Base-by-base conservation (phyloP, 106 monocot genomes). In the Platanthera guangdongensis region DNA sequence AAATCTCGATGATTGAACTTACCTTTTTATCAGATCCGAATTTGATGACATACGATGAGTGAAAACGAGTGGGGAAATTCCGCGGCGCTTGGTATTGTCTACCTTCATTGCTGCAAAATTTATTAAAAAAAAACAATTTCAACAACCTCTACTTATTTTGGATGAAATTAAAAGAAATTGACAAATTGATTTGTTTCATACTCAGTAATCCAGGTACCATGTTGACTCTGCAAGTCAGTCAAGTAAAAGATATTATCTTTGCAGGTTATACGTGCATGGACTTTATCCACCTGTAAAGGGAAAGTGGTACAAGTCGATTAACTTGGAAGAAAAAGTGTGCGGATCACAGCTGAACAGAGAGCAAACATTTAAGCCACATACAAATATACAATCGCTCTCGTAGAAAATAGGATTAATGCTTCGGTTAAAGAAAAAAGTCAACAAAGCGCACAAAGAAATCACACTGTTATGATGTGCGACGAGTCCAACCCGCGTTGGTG, bases 181-280 rank as follows among this genome's bases (percentile, higher is more conserved):
- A 71, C 39, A 22, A 22, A 51, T 19, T 19, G 50, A 1, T 46
- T 21, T 19, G 3, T 19, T 11, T 84, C 94, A 83, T 87, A 99
- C 97, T 94, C 88, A 21, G 78, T 86, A 46, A 94, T 81, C 97
- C 97, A 99, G 72, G 97, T 99, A 48, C 92, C 97, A 82, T 92
- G 83, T 77, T 91, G 71, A 75, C 92, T 99, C 55, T 55, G 59
- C 83, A 94, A 68, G 78, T 99, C 92, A 15, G 94, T 99, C 79
- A 99, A 80, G 78, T 88, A 94, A 81, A 99, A 99, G 14, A 81
- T 84, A 68, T 85, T 94, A 51, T 94, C 81, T 71, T 94, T 87
- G 86, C 84, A 99, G 18, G 78, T 86, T 47, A 99, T 99, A 45
- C 77, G 73, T 39, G 91, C 94, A 82, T 99, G 97, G 51, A 57